Conservation (phyloP, 2,329 filamentous ascomycete genomes). For the Dactylellina sp. region DNA sequence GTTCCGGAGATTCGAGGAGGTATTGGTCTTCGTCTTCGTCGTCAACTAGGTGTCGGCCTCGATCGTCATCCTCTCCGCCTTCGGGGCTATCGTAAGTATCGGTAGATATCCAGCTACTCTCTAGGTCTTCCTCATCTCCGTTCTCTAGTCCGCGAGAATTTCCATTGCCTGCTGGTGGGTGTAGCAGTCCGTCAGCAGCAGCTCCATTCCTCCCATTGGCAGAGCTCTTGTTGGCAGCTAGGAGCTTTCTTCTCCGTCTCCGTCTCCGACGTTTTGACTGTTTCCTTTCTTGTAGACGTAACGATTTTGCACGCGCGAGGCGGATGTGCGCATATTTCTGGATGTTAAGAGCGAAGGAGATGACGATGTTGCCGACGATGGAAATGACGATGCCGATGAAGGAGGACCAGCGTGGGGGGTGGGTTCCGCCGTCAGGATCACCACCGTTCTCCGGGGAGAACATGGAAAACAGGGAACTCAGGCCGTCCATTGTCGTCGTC, state of each 20-base stretch:
- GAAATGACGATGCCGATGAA: conserved; percentile 94
- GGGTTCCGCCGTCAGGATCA: conserved; percentile 29
- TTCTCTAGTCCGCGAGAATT: conserved; percentile 3
- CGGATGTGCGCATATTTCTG: conserved; percentile 94
- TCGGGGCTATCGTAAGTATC: conserved; percentile 62
- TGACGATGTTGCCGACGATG: conserved; percentile 90
- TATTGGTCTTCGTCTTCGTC: conserved; percentile 47
- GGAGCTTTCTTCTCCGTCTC: conserved; percentile 58
- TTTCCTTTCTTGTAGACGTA: conserved; percentile 60
- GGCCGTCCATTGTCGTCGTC: conserved; percentile 27
- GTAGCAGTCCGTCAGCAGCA: conserved; percentile 26
- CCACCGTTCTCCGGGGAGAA: conserved; percentile 3
- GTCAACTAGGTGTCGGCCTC: conserved; percentile 16
- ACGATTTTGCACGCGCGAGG: conserved; percentile 76
- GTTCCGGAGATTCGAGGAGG: conserved; percentile 54
- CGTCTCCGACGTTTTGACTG: conserved; percentile 61
- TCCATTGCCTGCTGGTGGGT: conserved; percentile 50
- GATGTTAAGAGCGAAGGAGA: conserved; percentile 94
- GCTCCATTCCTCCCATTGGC: conserved; percentile 57
- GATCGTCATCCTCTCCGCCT: conserved; percentile 57
- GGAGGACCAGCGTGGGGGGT: conserved; percentile 78
- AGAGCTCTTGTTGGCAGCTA: conserved; percentile 35
- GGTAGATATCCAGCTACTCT: conserved; percentile 55
- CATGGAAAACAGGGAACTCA: conserved; percentile 13
- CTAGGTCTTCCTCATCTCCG: conserved; percentile 46